Evolutionary conservation across 495 filamentous ascomycete species (phyloP).

Genomic region (Margaritispora aquatica): DNA sequence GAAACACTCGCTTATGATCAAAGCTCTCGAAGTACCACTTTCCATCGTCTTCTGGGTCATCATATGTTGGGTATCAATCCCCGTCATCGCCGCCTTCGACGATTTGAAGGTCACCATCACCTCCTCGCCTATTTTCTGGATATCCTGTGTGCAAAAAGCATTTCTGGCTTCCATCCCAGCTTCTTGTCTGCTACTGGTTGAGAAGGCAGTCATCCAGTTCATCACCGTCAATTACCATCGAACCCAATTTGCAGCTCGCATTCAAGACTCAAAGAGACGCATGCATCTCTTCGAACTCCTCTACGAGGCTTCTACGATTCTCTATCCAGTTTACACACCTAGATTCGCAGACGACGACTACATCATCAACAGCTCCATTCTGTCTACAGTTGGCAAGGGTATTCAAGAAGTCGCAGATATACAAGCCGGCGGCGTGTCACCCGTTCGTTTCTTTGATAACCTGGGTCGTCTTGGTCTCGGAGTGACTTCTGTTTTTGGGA

Average conservation of each 20-base stretch:
- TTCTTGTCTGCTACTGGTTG: conserved; percentile 17
- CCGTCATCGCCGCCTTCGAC: conserved; percentile 1
- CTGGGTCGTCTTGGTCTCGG: not conserved
- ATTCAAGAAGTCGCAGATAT: conserved; percentile 6
- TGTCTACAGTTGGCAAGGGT: conserved; percentile 5
- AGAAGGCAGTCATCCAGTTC: conserved; percentile 23
- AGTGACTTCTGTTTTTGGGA: conserved; percentile 53
- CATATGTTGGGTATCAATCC: conserved; percentile 8
- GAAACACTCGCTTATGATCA: conserved; percentile 19
- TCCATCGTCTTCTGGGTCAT: conserved; percentile 22
- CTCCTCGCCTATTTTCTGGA: conserved; percentile 1
- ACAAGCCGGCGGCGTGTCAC: not conserved
- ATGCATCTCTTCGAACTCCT: conserved; percentile 21
- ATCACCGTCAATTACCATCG: conserved; percentile 25
- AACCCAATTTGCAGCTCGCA: conserved; percentile 23
- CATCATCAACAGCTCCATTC: conserved; percentile 52
- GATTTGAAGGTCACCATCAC: not conserved
- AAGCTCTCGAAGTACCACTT: conserved; percentile 18
- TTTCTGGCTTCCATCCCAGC: conserved; percentile 5
- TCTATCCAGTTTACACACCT: conserved; percentile 57
- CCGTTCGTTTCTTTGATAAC: conserved; percentile 3
- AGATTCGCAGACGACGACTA: conserved; percentile 70
- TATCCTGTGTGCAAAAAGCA: not conserved
- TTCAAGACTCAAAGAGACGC: conserved; percentile 21
- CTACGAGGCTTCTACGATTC: conserved; percentile 29